These are phyloP conservation scores for Tetracentron sinense DNA, from an alignment of 164 flowering plant species.

Conservation along the genomic window DNA sequence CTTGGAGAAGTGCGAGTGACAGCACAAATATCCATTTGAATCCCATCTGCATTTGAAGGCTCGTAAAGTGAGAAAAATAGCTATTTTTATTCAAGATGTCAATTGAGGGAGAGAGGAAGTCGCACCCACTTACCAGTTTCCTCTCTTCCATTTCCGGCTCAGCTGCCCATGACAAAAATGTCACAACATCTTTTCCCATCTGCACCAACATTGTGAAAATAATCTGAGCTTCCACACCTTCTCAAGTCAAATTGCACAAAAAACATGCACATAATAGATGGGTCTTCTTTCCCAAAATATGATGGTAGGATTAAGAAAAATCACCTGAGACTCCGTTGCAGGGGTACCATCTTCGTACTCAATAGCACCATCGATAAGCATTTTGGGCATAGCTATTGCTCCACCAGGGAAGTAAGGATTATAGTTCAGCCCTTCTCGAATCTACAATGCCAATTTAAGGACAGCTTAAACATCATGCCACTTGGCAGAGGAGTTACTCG, in stretches of 20 bases:
- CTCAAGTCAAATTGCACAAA: neutral
- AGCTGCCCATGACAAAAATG: conserved; percentile 84
- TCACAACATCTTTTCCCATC: conserved; percentile 91
- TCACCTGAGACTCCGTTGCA: conserved; percentile 88
- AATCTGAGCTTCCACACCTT: neutral
- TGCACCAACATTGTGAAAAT: conserved; percentile 20
- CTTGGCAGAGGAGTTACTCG: neutral
- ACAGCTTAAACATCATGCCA: neutral
- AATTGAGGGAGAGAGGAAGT: neutral
- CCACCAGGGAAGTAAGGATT: conserved; percentile 98
- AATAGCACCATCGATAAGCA: conserved; percentile 88
- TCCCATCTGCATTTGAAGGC: conserved; percentile 58
- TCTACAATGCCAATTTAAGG: conserved; percentile 29
- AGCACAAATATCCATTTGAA: conserved; percentile 76
- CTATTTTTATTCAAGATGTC: too few relatives aligned
- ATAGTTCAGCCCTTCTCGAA: conserved; percentile 79
- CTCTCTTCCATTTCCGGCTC: conserved; percentile 96
- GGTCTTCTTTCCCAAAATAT: neutral
- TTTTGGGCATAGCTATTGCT: conserved; percentile 95
- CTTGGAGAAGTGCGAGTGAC: conserved; percentile 69
- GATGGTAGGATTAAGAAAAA: neutral
- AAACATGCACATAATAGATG: neutral
- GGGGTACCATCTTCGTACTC: conserved; percentile 91
- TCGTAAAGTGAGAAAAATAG: neutral
- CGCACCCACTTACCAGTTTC: conserved; percentile 51